Conservation (phyloP, 352 stramenopile species). For the Thalassiosira mediterranea region DNA sequence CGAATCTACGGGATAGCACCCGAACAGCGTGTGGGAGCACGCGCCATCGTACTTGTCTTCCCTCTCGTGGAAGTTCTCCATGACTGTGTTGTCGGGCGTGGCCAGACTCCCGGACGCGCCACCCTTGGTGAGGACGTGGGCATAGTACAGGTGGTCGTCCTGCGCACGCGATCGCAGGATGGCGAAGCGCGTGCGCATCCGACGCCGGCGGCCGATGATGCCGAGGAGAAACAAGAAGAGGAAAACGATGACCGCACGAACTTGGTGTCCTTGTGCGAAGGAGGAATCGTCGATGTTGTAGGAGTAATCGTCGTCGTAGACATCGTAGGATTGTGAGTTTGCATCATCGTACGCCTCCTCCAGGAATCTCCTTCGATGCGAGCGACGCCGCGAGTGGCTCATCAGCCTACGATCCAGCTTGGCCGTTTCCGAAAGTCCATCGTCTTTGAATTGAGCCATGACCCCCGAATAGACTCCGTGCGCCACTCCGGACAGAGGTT, state of each 20-base stretch:
- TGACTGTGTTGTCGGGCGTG: slow-evolving; percentile 32
- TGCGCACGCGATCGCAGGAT: slow-evolving; percentile 66
- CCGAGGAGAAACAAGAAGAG: slow-evolving; percentile 76
- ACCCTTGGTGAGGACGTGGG: slow-evolving; percentile 38
- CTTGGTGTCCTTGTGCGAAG: slow-evolving; percentile 22
- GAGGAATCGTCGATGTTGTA: slow-evolving; percentile 9
- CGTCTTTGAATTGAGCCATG: slow-evolving; percentile 33
- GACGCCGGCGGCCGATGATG: slow-evolving; percentile 67
- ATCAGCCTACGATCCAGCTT: background rate
- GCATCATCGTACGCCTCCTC: no score
- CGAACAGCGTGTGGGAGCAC: slow-evolving; percentile 78
- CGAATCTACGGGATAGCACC: slow-evolving; percentile 79
- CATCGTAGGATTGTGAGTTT: no score
- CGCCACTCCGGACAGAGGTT: slow-evolving; percentile 54
- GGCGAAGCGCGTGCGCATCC: slow-evolving; percentile 79
- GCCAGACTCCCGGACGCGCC: slow-evolving; percentile 24
- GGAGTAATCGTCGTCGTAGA: slow-evolving; percentile 22
- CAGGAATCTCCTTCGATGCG: no score
- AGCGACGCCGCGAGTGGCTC: no score
- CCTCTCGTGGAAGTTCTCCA: slow-evolving; percentile 52
- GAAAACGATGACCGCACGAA: slow-evolving; percentile 31
- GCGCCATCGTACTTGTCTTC: slow-evolving; percentile 81
- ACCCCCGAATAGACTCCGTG: slow-evolving; percentile 18
- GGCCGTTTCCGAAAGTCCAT: slow-evolving; percentile 8
- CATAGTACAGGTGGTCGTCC: slow-evolving; percentile 82